phyloP scores from a whole-genome alignment of 164 flowering plant species.

The Stephania japonica region DNA sequence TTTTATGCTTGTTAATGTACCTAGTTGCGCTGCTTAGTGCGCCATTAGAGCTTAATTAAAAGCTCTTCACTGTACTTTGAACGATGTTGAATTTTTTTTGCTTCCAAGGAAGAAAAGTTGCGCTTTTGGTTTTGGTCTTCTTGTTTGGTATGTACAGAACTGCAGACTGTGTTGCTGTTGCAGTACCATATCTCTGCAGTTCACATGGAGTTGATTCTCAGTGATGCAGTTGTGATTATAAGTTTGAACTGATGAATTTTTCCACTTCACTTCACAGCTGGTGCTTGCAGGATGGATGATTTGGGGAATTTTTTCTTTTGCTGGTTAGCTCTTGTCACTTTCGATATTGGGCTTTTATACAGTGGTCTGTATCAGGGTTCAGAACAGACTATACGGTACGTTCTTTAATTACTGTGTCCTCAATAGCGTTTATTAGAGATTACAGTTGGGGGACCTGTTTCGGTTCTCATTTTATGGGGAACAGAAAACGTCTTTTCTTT shows the following conservation, averaged over 20 bases:
- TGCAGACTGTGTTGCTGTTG: too few relatives aligned
- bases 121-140: neutral
- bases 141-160: too few relatives aligned
- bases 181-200: neutral
- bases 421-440: neutral
- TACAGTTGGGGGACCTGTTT: neutral
- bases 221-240: constrained; percentile 1
- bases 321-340: constrained; percentile 5
- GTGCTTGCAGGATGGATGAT: neutral
- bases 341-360: neutral
- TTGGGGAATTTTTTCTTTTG: neutral
- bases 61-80: neutral
- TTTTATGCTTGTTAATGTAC: too few relatives aligned
- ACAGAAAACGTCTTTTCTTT: neutral
- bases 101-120: neutral
- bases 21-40: neutral
- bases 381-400: neutral
- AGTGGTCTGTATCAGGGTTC: neutral
- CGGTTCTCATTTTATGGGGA: neutral
- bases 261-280: constrained; percentile 6
- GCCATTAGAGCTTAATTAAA: constrained; percentile 6
- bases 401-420: neutral
- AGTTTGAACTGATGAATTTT: neutral
- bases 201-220: constrained; percentile 5
- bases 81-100: too few relatives aligned